These are phyloP conservation scores for Vanderwaltozyma polyspora DNA, from an alignment of 805 yeast species.

Conservation along the genomic window DNA sequence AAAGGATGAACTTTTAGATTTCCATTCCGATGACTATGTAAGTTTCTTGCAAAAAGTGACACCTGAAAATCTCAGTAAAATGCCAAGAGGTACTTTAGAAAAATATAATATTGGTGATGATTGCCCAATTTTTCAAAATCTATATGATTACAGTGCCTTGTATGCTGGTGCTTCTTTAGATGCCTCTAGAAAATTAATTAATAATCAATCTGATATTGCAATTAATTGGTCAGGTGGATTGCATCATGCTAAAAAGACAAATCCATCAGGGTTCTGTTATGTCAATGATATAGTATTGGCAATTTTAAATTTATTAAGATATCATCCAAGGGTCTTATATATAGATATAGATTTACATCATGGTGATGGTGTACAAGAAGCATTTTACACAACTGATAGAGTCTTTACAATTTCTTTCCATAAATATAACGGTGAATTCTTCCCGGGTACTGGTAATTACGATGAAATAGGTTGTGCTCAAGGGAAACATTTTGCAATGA, in stretches of 20 bases:
- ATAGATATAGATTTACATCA: conserved; percentile 89
- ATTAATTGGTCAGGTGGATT: conserved; percentile 90
- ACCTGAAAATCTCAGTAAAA: conserved; percentile 55
- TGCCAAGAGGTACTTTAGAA: conserved; percentile 33
- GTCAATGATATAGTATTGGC: conserved; percentile 84
- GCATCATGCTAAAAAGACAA: conserved; percentile 85
- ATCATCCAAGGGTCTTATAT: conserved; percentile 76
- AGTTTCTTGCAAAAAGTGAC: conserved; percentile 65
- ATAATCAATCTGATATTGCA: conserved; percentile 82
- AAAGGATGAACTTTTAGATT: conserved; percentile 61
- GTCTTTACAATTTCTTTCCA: conserved; percentile 88
- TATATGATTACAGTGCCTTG: conserved; percentile 64
- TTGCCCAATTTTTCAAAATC: conserved; percentile 74
- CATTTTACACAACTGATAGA: conserved; percentile 81
- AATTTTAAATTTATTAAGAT: conserved; percentile 63
- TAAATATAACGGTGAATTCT: conserved; percentile 79
- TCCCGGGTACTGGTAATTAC: conserved; percentile 87
- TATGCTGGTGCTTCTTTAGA: conserved; percentile 87
- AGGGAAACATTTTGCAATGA: conserved; percentile 74
- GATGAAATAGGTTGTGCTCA: conserved; percentile 76
- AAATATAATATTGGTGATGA: conserved; percentile 96
- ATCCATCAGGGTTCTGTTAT: conserved; percentile 86
- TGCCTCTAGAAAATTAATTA: conserved; percentile 72
- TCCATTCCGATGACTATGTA: conserved; percentile 81
- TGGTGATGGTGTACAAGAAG: conserved; percentile 94